These are phyloP conservation scores for Rhododendron ovatum DNA, from an alignment of 148 eudicot genomes.

Conservation along the genomic window DNA sequence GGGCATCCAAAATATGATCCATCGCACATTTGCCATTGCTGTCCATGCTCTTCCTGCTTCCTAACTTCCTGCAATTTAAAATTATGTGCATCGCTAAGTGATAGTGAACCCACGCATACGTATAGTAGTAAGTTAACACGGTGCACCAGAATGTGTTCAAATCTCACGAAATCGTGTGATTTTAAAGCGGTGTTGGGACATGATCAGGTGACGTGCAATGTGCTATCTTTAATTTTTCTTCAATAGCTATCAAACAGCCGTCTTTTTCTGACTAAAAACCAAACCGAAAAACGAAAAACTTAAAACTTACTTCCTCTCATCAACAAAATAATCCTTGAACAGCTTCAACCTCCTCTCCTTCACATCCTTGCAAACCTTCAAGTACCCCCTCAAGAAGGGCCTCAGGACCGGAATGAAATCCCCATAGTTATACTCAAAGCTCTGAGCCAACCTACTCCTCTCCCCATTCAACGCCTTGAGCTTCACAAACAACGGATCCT, in stretches of 20 bases:
- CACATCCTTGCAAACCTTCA: conserved; percentile 59
- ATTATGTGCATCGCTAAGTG: background rate
- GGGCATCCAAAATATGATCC: conserved; percentile 76
- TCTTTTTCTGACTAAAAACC: background rate
- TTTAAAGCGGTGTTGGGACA: background rate
- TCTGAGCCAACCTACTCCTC: conserved; percentile 80
- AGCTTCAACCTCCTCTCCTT: conserved; percentile 69
- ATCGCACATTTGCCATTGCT: conserved; percentile 66
- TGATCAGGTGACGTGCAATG: too few relatives aligned
- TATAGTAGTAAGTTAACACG: too few relatives aligned
- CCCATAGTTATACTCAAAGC: conserved; percentile 83
- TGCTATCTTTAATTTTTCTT: too few relatives aligned
- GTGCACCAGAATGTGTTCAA: background rate
- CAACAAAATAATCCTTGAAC: conserved; percentile 72
- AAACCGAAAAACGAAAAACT: background rate
- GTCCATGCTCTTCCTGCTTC: conserved; percentile 45
- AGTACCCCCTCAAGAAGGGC: conserved; percentile 70
- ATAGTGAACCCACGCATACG: too few relatives aligned
- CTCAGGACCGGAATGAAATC: conserved; percentile 80
- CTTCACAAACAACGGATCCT: conserved; percentile 60
- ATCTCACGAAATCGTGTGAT: background rate
- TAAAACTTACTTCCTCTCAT: conserved; percentile 79
- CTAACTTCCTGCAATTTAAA: conserved; percentile 43
- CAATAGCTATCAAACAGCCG: too few relatives aligned
- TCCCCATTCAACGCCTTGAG: conserved; percentile 76